phyloP scores from a whole-genome alignment of 73 alveolate species.

The Tetrahymena borealis region DNA sequence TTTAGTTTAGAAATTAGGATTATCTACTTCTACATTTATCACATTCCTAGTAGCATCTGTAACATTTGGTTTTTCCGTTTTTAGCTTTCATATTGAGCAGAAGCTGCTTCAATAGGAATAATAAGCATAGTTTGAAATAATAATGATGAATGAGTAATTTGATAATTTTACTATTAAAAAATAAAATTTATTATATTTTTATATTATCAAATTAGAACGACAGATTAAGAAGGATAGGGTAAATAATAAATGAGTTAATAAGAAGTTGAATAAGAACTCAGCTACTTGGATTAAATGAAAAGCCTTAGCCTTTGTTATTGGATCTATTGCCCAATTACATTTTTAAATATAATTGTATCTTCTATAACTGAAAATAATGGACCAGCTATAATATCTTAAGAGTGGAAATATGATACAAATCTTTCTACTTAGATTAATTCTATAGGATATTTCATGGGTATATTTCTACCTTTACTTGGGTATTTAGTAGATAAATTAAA shows the following conservation, averaged over 20 bases:
- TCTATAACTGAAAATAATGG: neutral
- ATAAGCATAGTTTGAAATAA: neutral
- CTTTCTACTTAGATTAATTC: neutral
- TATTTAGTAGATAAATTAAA: neutral
- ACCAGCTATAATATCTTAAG: neutral
- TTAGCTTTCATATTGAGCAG: neutral
- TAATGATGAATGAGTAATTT: no score
- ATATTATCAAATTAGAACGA: no score
- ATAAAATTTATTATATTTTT: no score
- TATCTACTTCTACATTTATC: neutral
- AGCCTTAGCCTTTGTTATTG: neutral
- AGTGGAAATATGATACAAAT: neutral
- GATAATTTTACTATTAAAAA: no score
- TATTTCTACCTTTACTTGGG: neutral
- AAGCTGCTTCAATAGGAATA: neutral
- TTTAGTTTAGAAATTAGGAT: neutral
- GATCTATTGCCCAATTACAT: neutral
- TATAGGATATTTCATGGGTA: neutral
- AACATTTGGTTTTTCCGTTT: neutral
- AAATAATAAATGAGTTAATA: no score
- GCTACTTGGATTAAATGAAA: neutral
- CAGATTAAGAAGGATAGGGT: no score
- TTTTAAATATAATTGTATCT: neutral
- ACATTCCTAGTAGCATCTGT: neutral
- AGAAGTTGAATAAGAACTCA: neutral